These are phyloP conservation scores for Fistulifera pelliculosa DNA, from an alignment of 108 stramenopile genomes.

Conservation along the genomic window DNA sequence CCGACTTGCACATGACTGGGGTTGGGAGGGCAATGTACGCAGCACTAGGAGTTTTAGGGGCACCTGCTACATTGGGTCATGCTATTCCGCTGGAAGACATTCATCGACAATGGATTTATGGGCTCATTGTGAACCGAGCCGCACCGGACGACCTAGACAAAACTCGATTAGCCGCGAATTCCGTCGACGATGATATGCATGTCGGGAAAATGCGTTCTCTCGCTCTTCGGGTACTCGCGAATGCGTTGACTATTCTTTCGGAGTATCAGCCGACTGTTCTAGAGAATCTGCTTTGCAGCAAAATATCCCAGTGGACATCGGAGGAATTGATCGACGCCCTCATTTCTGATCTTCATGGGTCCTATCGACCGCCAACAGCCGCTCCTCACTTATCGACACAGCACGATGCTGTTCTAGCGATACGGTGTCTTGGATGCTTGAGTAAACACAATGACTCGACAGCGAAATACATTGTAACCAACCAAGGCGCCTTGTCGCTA, in stretches of 20 bases:
- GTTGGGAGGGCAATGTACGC: slow-evolving; percentile 12
- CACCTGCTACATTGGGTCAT: neutral
- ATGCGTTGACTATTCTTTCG: slow-evolving; percentile 21
- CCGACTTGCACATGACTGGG: slow-evolving; percentile 28
- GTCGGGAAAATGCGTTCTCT: slow-evolving; percentile 25
- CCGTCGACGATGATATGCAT: slow-evolving; percentile 17
- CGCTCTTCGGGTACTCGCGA: slow-evolving; percentile 30
- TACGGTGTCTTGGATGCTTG: slow-evolving; percentile 25
- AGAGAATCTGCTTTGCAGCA: neutral
- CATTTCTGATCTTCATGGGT: slow-evolving; percentile 28
- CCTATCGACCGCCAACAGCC: slow-evolving; percentile 20
- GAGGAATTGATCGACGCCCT: slow-evolving; percentile 16
- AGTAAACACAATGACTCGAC: slow-evolving; percentile 6
- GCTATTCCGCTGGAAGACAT: neutral
- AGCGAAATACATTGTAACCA: slow-evolving; percentile 4
- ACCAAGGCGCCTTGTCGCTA: slow-evolving; percentile 15
- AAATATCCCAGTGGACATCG: neutral
- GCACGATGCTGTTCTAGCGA: slow-evolving; percentile 38
- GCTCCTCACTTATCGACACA: slow-evolving; percentile 11
- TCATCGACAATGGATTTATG: slow-evolving; percentile 7
- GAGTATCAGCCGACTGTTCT: slow-evolving; percentile 10
- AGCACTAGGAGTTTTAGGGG: slow-evolving; percentile 18
- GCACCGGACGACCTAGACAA: slow-evolving; percentile 3
- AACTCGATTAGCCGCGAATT: neutral
- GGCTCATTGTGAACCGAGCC: slow-evolving; percentile 6